Evolutionary conservation across 176 grass and related monocot species (phyloP).

Genomic region (Oryza glaberrima): DNA sequence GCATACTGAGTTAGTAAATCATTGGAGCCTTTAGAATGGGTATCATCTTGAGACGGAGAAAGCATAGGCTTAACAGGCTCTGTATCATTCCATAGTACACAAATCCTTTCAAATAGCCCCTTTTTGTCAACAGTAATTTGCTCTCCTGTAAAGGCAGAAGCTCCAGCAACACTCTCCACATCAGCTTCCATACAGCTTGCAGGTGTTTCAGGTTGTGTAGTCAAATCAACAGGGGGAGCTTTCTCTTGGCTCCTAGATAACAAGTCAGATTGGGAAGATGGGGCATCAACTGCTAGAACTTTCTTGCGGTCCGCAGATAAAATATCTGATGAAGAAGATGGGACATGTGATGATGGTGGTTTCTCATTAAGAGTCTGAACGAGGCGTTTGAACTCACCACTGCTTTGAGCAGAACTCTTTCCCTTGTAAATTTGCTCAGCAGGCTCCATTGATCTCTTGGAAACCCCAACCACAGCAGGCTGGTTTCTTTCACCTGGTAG

Average conservation of each 20-base stretch:
- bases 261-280: not conserved
- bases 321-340: slow-evolving; percentile 41
- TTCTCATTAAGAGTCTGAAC: slow-evolving; percentile 15
- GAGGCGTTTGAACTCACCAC: slow-evolving; percentile 19
- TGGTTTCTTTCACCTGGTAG: slow-evolving; percentile 14
- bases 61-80: not conserved
- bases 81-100: slow-evolving; percentile 30
- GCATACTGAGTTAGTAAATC: not conserved
- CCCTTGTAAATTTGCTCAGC: slow-evolving; percentile 18
- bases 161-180: not conserved
- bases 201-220: slow-evolving; percentile 5
- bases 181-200: slow-evolving; percentile 18
- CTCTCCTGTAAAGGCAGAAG: not conserved
- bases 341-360: slow-evolving; percentile 34
- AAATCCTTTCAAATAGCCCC: slow-evolving; percentile 39
- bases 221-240: slow-evolving; percentile 12
- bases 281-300: not conserved
- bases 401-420: slow-evolving; percentile 37
- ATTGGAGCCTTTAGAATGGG: not conserved
- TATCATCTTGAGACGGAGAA: not conserved
- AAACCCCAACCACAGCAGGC: slow-evolving; percentile 23
- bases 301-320: slow-evolving; percentile 26
- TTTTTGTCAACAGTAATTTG: slow-evolving; percentile 1
- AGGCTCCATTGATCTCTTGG: slow-evolving; percentile 5
- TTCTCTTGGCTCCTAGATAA: slow-evolving; percentile 17